Percentiles rank a stretch among this genome's conserved stretches.
Evolutionary conservation across 306 rosid species (phyloP).

Genomic region (Trifolium repens): DNA sequence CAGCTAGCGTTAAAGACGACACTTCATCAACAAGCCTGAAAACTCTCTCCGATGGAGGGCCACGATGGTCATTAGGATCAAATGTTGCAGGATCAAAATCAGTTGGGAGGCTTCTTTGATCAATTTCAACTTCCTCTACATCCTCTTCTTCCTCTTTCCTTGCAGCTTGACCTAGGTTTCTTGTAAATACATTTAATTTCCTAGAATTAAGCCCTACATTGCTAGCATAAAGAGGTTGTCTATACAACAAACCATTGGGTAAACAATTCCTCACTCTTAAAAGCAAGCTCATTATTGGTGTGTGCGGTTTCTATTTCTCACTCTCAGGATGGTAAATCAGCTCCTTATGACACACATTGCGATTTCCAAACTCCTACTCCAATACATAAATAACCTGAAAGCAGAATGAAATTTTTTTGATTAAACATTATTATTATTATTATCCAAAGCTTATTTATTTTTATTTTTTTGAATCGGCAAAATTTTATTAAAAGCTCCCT

Average conservation of each 20-base stretch:
- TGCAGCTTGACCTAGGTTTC: constrained; percentile 71
- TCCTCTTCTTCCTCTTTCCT: constrained; percentile 65
- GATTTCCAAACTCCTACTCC: constrained; percentile 3
- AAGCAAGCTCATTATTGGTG: constrained; percentile 63
- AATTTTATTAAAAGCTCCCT: too few relatives aligned
- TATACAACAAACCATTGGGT: constrained; percentile 50
- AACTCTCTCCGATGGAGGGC: constrained; percentile 82
- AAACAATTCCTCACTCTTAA: constrained; percentile 61
- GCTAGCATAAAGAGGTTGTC: constrained; percentile 41
- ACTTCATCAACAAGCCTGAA: constrained; percentile 87
- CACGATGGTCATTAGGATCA: constrained; percentile 74
- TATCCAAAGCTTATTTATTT: constrained; percentile 10
- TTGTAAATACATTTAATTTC: constrained; percentile 42
- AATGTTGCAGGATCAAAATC: constrained; percentile 87
- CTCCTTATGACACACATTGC: constrained; percentile 33
- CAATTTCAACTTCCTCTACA: constrained; percentile 84
- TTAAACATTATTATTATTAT: background rate
- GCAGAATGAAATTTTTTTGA: constrained; percentile 12
- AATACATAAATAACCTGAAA: constrained; percentile 42
- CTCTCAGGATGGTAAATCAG: constrained; percentile 46
- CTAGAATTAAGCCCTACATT: constrained; percentile 34
- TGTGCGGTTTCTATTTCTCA: constrained; percentile 26
- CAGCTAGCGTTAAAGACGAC: constrained; percentile 70
- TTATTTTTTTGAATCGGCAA: too few relatives aligned
- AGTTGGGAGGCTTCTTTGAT: constrained; percentile 88